phyloP scores from a whole-genome alignment of 1,284 basidiomycete species.

The Spongiforma sp. region DNA sequence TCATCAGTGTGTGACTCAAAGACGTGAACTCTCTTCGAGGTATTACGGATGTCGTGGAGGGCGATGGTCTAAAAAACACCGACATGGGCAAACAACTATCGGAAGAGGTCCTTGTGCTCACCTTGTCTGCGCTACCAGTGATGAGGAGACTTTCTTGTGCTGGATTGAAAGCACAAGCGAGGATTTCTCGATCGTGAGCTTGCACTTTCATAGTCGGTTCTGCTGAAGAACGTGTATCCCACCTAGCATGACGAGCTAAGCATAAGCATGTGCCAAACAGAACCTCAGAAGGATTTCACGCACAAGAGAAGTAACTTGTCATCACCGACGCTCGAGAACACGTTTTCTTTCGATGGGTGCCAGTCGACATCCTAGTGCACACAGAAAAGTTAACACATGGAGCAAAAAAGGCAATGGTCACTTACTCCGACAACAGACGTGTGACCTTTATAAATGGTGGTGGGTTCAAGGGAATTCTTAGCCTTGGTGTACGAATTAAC shows the following conservation, averaged over 20 bases:
- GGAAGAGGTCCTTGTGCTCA: conserved; percentile 33
- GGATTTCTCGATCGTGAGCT: conserved; percentile 91
- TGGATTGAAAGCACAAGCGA: conserved; percentile 91
- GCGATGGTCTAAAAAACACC: conserved; percentile 72
- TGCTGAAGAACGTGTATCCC: conserved; percentile 85
- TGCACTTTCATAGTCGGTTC: conserved; percentile 79
- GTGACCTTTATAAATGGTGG: conserved; percentile 87
- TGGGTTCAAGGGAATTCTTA: conserved; percentile 80
- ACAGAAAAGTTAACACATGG: conserved; percentile 16
- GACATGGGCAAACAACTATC: background rate
- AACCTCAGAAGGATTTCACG: conserved; percentile 17
- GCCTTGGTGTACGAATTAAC: conserved; percentile 88
- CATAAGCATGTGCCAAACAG: conserved; percentile 13
- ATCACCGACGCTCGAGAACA: conserved; percentile 97
- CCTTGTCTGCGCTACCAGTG: conserved; percentile 95
- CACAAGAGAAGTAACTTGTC: conserved; percentile 95
- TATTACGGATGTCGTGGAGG: conserved; percentile 89
- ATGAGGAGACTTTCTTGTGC: conserved; percentile 84
- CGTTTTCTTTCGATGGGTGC: conserved; percentile 84
- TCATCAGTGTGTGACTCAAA: conserved; percentile 97
- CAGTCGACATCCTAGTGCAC: conserved; percentile 93
- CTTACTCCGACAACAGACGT: conserved; percentile 88
- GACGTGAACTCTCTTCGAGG: conserved; percentile 84
- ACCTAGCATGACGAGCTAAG: conserved; percentile 55
- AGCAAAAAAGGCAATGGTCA: conserved; percentile 18